Conservation (phyloP, 1,284 basidiomycete genomes). For the Mycosarcoma maydis region DNA sequence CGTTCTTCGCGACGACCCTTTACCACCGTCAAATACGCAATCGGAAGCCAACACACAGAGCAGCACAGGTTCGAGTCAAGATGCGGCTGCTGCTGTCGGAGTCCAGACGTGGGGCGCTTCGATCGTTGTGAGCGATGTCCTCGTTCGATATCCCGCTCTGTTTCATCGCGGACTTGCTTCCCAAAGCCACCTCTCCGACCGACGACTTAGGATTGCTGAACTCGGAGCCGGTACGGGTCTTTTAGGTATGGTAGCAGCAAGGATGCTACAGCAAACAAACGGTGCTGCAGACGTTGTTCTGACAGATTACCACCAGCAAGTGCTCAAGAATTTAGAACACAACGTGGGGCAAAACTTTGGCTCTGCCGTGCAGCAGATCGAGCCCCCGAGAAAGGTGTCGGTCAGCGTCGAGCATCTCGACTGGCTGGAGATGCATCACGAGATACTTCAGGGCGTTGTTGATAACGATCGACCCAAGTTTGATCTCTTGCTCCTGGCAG, state of each 20-base stretch:
- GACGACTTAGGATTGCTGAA: constrained; percentile 26
- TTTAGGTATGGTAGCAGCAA: constrained; percentile 42
- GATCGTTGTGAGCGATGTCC: constrained; percentile 37
- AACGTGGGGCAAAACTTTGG: constrained; percentile 38
- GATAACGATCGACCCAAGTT: constrained; percentile 7
- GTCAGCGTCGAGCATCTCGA: constrained; percentile 36
- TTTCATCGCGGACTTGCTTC: constrained; percentile 10
- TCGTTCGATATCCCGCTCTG: constrained; percentile 23
- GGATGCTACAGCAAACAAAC: constrained; percentile 15
- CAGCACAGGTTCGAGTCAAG: constrained; percentile 15
- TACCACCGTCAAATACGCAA: constrained; percentile 36
- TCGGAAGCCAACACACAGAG: constrained; percentile 11
- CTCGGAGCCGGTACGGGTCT: constrained; percentile 49
- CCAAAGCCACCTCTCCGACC: no score
- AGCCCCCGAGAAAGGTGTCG: no score
- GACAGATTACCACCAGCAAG: constrained; percentile 44
- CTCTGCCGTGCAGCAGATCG: neutral
- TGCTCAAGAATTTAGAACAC: constrained; percentile 31
- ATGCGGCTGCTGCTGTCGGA: constrained; percentile 46
- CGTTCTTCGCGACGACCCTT: constrained; percentile 31
- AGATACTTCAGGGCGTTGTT: neutral
- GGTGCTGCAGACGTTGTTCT: constrained; percentile 30
- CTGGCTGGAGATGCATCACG: constrained; percentile 33
- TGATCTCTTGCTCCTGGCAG: constrained; percentile 38
- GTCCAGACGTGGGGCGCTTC: constrained; percentile 49